Base-by-base conservation (phyloP, 148 eudicot genomes). In the Cornus controversa region DNA sequence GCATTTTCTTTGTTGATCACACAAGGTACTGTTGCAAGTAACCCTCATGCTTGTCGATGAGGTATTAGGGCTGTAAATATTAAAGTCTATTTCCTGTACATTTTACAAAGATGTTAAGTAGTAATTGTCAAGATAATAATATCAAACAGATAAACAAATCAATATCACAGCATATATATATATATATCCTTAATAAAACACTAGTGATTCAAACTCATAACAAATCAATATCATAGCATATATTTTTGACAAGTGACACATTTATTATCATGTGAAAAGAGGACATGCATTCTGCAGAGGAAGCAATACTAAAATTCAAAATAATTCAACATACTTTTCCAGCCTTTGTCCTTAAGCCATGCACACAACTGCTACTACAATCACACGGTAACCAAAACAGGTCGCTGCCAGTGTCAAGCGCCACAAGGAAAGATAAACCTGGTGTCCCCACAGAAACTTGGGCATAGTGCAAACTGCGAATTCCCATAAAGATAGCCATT, bases 371-470 rank as follows among this genome's bases (percentile, higher is more conserved):
- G 11, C 45, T 58, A 28, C 45, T 58, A 28, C 98, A 95, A 80
- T 95, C 97, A 65, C 98, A 95, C 15, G 98, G 98, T 75, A 95
- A 79, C 98, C 98, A 95, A 77, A 95, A 95, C 70, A 90, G 84
- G 79, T 87, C 85, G 71, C 98, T 95, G 71, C 98, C 98, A 0
- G 97, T 95, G 81, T 95, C 98, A 37, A 95, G 93, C 45, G 97
- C 97, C 79, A 95, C 98, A 47, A 93, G 85, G 81, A 77, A 92
- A 79, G 82, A 79, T 58, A 82, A 66, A 63, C 80, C 81, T 2
- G 98, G 98, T 25, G 92, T 91, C 40, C 98, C 98, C 57, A 95
- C 82, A 15, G 96, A 82, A 60, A 95, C 94, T 81, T 89, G 87
- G 45, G 96, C 92, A 75, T 95, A 95, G 70, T 93, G 90, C 81